phyloP scores from a whole-genome alignment of 2,329 filamentous ascomycete species.

The Hypomyces perniciosus region DNA sequence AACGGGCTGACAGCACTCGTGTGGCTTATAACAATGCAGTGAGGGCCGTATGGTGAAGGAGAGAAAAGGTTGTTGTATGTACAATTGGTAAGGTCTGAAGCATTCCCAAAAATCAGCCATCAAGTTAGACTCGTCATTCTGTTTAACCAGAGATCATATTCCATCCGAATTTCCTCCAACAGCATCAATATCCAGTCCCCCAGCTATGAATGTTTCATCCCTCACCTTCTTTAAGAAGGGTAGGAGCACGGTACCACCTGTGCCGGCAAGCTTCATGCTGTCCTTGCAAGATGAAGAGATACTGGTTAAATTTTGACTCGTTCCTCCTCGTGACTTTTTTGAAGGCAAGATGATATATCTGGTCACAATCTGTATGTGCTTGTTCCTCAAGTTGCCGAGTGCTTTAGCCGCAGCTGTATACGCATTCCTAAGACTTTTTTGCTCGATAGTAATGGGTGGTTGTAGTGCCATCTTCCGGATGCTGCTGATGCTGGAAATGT shows the following conservation, averaged over 20 bases:
- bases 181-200: slow-evolving; percentile 19
- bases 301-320: slow-evolving; percentile 38
- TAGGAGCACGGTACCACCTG: slow-evolving; percentile 79
- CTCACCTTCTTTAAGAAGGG: slow-evolving; percentile 85
- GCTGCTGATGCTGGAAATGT: slow-evolving; percentile 64
- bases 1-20: no score
- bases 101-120: no score
- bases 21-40: no score
- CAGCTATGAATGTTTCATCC: slow-evolving; percentile 63
- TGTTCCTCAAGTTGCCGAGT: slow-evolving; percentile 70
- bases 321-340: slow-evolving; percentile 31
- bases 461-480: slow-evolving; percentile 62
- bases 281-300: slow-evolving; percentile 30
- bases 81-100: no score
- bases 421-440: slow-evolving; percentile 30
- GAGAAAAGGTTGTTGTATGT: no score
- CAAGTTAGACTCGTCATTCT: no score
- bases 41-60: no score
- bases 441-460: slow-evolving; percentile 49
- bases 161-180: not conserved
- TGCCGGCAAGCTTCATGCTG: slow-evolving; percentile 61
- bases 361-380: slow-evolving; percentile 84
- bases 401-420: slow-evolving; percentile 73
- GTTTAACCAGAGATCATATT: no score
- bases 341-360: slow-evolving; percentile 85